Evolutionary conservation across 176 grass and related monocot genomes (phyloP).

Genomic region (Raddia guianensis): DNA sequence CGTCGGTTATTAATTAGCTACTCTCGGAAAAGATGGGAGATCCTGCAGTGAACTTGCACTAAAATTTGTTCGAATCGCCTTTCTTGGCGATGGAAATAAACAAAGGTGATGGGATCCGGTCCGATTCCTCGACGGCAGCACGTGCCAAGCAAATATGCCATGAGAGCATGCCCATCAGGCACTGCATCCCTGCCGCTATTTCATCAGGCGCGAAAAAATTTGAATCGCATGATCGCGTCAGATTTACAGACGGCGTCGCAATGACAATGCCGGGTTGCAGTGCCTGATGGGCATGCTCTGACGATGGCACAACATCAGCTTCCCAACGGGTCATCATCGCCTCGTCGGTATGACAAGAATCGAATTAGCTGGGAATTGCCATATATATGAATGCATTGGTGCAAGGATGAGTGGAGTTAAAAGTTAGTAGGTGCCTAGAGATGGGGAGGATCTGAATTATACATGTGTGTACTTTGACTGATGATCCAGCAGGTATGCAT

Average conservation of each 20-base stretch:
- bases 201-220: too few species aligned
- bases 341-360: not conserved
- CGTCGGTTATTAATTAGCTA: too few species aligned
- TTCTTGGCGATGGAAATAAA: not conserved
- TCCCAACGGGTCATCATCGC: too few species aligned
- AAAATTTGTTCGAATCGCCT: not conserved
- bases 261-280: too few species aligned
- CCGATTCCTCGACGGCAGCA: not conserved
- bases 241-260: too few species aligned
- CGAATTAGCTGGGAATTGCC: not conserved
- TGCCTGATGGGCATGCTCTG: too few species aligned
- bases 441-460: not conserved
- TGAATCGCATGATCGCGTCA: too few species aligned
- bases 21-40: too few species aligned
- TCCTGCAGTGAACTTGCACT: not conserved
- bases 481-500: not conserved
- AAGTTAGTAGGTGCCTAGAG: not conserved
- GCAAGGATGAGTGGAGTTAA: too few species aligned
- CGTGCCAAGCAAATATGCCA: conserved; percentile 15
- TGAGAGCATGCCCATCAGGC: too few species aligned
- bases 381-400: too few species aligned
- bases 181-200: too few species aligned
- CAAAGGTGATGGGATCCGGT: not conserved
- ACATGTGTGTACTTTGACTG: not conserved
- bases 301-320: not conserved